A percentile compares a stretch with the other conserved stretches of the same genome.
Evolutionary conservation across 2,329 filamentous ascomycete species (phyloP).

Genomic region (Diaporthe humulicola): DNA sequence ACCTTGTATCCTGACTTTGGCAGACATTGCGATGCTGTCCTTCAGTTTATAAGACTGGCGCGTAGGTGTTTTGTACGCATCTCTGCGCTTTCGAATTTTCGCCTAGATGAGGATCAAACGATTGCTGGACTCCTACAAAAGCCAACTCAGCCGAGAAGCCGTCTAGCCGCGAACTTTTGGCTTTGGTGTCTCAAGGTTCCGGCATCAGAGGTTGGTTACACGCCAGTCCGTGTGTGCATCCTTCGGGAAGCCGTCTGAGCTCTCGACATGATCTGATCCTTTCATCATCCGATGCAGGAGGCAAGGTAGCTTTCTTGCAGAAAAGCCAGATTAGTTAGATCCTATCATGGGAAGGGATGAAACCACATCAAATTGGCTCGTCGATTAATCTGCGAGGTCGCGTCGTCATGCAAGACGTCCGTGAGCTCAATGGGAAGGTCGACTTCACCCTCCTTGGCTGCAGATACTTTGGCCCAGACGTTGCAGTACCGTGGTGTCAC

Average conservation of each 20-base stretch:
- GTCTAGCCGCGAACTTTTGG: neutral
- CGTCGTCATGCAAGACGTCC: constrained; percentile 5
- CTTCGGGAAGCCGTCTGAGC: constrained; percentile 1
- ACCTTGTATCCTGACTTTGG: neutral
- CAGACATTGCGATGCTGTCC: neutral
- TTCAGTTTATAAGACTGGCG: neutral
- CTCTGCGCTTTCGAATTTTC: no score
- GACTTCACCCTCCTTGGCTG: neutral
- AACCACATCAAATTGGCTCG: neutral
- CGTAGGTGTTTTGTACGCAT: neutral
- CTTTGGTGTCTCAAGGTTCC: neutral
- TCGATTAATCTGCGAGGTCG: neutral
- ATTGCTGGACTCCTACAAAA: neutral
- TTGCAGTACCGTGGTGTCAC: constrained; percentile 16
- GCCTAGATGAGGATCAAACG: constrained; percentile 17
- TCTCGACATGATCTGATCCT: constrained; percentile 16
- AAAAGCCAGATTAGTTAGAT: neutral
- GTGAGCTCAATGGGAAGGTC: constrained; percentile 12
- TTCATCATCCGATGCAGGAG: constrained; percentile 10
- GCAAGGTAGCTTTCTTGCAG: neutral
- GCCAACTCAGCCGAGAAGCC: neutral
- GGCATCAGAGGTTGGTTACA: neutral
- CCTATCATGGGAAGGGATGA: constrained; percentile 16
- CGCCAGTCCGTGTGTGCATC: constrained; percentile 1
- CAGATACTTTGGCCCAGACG: constrained; percentile 13